Evolutionary conservation across 23 red algal species (phyloP).

Genomic region (Cyanidium caldarium): DNA sequence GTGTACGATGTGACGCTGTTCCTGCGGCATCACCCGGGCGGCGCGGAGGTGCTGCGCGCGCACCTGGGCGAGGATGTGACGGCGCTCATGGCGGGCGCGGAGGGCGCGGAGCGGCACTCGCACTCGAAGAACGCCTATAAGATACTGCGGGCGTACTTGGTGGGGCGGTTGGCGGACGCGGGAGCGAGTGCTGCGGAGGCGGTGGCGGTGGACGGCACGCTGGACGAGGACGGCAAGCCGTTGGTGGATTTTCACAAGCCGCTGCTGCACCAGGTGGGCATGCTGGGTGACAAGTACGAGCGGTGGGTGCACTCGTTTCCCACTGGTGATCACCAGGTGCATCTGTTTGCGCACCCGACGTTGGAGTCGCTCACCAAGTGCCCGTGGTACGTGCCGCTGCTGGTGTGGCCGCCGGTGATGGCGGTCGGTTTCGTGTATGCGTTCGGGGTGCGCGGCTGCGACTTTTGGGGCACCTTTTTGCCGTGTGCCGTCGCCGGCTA

Average conservation of each 20-base stretch:
- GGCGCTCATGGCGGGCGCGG: slow-evolving; percentile 39
- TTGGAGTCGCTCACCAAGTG: slow-evolving; percentile 86
- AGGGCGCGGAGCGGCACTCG: slow-evolving; percentile 14
- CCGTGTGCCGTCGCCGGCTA: slow-evolving; percentile 14
- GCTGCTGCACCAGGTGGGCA: slow-evolving; percentile 79
- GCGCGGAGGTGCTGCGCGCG: slow-evolving; percentile 25
- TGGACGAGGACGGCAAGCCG: slow-evolving; percentile 28
- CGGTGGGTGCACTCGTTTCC: slow-evolving; percentile 92
- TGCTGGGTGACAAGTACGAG: slow-evolving; percentile 70
- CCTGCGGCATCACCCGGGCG: slow-evolving; percentile 71
- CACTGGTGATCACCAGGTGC: slow-evolving; percentile 72
- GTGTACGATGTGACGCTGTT: slow-evolving; percentile 93
- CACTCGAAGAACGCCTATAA: slow-evolving; percentile 63
- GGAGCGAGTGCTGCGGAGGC: not conserved
- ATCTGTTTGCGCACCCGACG: slow-evolving; percentile 59
- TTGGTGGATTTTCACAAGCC: slow-evolving; percentile 71
- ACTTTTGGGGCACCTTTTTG: not conserved
- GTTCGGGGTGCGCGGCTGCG: not conserved
- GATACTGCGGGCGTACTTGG: slow-evolving; percentile 45
- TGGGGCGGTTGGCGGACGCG: slow-evolving; percentile 29
- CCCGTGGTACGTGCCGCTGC: slow-evolving; percentile 88
- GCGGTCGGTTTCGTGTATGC: slow-evolving; percentile 9
- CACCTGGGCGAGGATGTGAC: slow-evolving; percentile 62
- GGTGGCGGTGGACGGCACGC: slow-evolving; percentile 23
- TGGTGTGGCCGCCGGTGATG: slow-evolving; percentile 77